Base-by-base conservation (phyloP, 2,329 filamentous ascomycete species). In the Calonectria montana region DNA sequence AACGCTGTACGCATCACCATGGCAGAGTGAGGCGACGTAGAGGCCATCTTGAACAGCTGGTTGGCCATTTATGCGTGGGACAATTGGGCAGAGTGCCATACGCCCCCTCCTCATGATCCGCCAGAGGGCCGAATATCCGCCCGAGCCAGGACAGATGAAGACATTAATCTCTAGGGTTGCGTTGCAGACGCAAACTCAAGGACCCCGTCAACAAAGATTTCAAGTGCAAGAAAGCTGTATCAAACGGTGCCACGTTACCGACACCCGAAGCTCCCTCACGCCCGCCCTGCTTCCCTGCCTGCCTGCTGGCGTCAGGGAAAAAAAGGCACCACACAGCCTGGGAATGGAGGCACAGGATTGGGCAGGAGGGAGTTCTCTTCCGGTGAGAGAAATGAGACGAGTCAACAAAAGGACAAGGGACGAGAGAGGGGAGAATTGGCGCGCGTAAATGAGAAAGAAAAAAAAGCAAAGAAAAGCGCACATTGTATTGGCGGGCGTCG, bases 341-440 rank as follows among this genome's bases (percentile, higher is more conserved):
- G 50, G 29, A 70, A 65, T 27, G 43, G 50, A 48, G 62, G 37
- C 41, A 23, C 7, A 48, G 23, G 62, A 70, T 70, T 70, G 67
- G 67, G 29, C 66, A 16, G 18, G 43, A 50, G 25, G 53, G 29
- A 10, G 47, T 35, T 47, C 50, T n/a, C 29, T 15, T 15, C 50
- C 50, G 50, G 50, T 55, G 50, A 55, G 50, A 55, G 50, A 55
- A 55, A 55, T 55, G 50, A 55, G 50, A 55, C 53, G 23, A n/a
- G n/a, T 18, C 39, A n/a, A 16, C 21, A 35, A 45, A 29, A 29
- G 62, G 16, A n/a, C 67, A 43, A 76, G 75, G 75, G 73, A 35
- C 31, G 31, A 68, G 27, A 45, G 53, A 53, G 43, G 29, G 48
- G 53, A 64, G 65, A 65, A 69, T 74, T 63, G 57, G 47, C 68